Percentiles rank a stretch among this genome's conserved stretches.
These are phyloP conservation scores for Dalbergia cochinchinensis DNA, from an alignment of 306 rosid genomes.

Conservation along the genomic window DNA sequence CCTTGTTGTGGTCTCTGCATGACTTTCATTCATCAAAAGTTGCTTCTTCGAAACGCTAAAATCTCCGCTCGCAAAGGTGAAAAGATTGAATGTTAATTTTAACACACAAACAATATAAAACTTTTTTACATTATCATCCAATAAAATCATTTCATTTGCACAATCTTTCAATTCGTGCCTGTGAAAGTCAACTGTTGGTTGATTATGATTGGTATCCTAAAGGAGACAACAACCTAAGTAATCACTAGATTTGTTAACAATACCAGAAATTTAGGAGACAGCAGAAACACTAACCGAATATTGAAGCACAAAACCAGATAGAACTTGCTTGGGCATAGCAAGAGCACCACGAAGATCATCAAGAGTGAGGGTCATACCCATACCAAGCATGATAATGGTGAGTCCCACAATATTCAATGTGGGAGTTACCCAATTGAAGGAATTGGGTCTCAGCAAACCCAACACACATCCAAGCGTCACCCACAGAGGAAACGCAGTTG, in stretches of 20 bases:
- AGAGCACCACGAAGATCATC: constrained; percentile 81
- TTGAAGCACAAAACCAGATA: constrained; percentile 80
- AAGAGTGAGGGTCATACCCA: constrained; percentile 97
- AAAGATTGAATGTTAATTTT: neutral
- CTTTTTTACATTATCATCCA: no score
- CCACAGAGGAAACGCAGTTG: constrained; percentile 87
- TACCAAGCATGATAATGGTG: constrained; percentile 77
- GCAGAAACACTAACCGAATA: constrained; percentile 65
- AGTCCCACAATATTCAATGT: constrained; percentile 64
- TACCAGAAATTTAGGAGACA: neutral
- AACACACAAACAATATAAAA: no score
- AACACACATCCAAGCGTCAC: constrained; percentile 74
- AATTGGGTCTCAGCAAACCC: constrained; percentile 67
- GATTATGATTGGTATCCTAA: no score
- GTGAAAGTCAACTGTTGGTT: no score
- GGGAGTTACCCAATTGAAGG: constrained; percentile 80
- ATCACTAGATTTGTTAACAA: no score
- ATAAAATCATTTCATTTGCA: no score
- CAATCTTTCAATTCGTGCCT: no score
- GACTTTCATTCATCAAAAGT: constrained; percentile 30
- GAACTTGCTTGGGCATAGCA: constrained; percentile 78
- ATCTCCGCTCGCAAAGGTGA: neutral
- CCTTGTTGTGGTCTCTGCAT: neutral
- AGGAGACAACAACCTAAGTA: no score
- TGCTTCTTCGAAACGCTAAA: neutral